These are phyloP conservation scores for Vitis vinifera DNA, from an alignment of 164 flowering plant genomes.

Conservation along the genomic window DNA sequence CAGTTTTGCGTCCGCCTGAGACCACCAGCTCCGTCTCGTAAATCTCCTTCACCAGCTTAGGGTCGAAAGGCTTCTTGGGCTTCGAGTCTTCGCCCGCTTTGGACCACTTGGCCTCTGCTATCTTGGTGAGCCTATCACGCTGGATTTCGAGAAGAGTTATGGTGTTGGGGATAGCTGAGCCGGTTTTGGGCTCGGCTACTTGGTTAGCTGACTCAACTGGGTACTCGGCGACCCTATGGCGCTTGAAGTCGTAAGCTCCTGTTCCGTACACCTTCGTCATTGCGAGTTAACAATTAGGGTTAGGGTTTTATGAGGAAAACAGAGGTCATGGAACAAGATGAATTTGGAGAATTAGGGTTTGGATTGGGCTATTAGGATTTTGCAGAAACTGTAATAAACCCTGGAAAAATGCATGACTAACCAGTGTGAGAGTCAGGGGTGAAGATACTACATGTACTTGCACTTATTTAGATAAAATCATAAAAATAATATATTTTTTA, in stretches of 20 bases:
- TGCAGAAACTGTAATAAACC: no score
- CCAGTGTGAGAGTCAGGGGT: no score
- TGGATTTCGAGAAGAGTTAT: conserved; percentile 82
- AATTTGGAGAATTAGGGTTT: not conserved
- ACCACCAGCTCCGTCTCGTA: conserved; percentile 76
- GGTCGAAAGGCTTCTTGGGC: conserved; percentile 40
- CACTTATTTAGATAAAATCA: no score
- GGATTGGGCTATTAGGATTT: no score
- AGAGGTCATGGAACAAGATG: not conserved
- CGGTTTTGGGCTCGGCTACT: conserved; percentile 49
- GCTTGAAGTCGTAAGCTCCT: conserved; percentile 79
- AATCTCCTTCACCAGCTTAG: conserved; percentile 78
- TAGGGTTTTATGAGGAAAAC: conserved; percentile 2
- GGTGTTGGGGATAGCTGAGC: conserved; percentile 45
- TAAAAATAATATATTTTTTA: no score
- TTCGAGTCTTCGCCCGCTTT: conserved; percentile 26
- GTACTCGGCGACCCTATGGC: conserved; percentile 93
- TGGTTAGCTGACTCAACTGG: conserved; percentile 38
- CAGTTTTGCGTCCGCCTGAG: conserved; percentile 57
- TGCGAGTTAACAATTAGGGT: not conserved
- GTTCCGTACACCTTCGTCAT: conserved; percentile 84
- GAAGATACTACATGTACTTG: no score
- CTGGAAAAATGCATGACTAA: no score
- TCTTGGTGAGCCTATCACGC: conserved; percentile 73
- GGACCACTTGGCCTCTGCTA: conserved; percentile 77